Base-by-base conservation (phyloP, 768 basidiomycete genomes). In the Amanita pseudoporphyria region DNA sequence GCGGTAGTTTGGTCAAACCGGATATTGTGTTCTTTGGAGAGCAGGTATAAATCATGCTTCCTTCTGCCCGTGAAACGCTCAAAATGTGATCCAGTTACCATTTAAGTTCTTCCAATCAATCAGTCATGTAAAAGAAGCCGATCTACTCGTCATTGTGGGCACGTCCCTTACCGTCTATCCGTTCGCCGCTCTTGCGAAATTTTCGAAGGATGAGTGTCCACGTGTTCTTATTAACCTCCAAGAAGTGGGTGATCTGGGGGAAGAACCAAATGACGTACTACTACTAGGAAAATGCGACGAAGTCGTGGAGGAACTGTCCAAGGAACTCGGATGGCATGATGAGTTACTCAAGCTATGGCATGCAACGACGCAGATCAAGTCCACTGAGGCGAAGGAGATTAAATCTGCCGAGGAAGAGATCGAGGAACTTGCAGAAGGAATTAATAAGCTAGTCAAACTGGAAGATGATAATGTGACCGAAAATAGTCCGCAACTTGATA, bases 11-110 rank as follows among this genome's bases (percentile, higher is more conserved):
- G 33, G 82, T 93, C 13, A 92, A 94, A 64, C 91, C 91, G n/a
- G 87, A 95, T 58, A 95, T 95, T 37, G 88, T 95, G 10, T 94
- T 95, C 67, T 94, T 95, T 58, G 91, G 93, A 19, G 87, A 91
- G 66, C 60, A 73, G 32, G 82, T 86, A 60, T 28, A 81, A 67
- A 30, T n/a, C n/a, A 9, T 32, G 49, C 36, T 31, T 16, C 49
- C 9, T 49, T 26, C 10, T 33, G 32, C 14, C 12, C 7, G 4
- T 19, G 16, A 3, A 9, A 18, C 9, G 14, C 22, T 43, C 41
- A 51, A 5, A 30, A 49, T 19, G 43, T 43, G 33, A 28, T 47
- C 10, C 55, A 90, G 89, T 78, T 97, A 3, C 92, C 94, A 0
- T 64, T 71, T 0, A 62, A 67, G 18, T 97, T 96, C 65, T 75